Evolutionary conservation across 2,329 filamentous ascomycete genomes (phyloP).

Genomic region (Aspergillus ochraceus): DNA sequence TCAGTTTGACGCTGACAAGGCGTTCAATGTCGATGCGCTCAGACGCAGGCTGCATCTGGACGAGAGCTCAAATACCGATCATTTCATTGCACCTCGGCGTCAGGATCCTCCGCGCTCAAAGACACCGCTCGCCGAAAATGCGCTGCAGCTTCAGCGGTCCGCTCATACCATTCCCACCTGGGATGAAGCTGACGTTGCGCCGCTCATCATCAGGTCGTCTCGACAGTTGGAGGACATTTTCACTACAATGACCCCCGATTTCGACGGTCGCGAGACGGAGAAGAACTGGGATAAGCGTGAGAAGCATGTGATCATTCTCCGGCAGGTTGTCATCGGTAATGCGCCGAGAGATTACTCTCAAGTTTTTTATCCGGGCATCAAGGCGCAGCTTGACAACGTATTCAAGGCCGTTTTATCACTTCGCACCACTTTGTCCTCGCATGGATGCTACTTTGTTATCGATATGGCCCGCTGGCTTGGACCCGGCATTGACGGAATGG

Average conservation of each 20-base stretch:
- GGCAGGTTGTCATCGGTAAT: slow-evolving; percentile 80
- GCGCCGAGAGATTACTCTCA: slow-evolving; percentile 73
- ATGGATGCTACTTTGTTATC: slow-evolving; percentile 79
- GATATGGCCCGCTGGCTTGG: slow-evolving; percentile 78
- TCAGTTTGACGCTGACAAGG: no score
- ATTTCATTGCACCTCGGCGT: no score
- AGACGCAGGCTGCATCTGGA: no score
- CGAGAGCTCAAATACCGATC: background rate
- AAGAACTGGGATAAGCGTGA: slow-evolving; percentile 89
- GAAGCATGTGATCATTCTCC: slow-evolving; percentile 73
- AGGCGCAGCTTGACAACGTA: slow-evolving; percentile 78
- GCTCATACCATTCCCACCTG: slow-evolving; percentile 22
- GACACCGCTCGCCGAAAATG: background rate
- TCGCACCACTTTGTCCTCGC: slow-evolving; percentile 84
- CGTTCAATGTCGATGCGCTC: background rate
- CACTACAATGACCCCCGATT: slow-evolving; percentile 74
- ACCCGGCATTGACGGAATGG: slow-evolving; percentile 78
- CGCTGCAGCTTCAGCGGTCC: background rate
- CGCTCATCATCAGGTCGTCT: slow-evolving; percentile 77
- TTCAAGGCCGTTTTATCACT: slow-evolving; percentile 81
- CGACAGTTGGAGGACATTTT: slow-evolving; percentile 87
- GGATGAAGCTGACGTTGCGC: slow-evolving; percentile 72
- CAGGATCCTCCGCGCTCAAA: background rate
- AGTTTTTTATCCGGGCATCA: slow-evolving; percentile 69
- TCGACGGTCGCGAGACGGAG: slow-evolving; percentile 87